Evolutionary conservation across 2,329 filamentous ascomycete genomes (phyloP).

Genomic region (Sporothrix luriei): DNA sequence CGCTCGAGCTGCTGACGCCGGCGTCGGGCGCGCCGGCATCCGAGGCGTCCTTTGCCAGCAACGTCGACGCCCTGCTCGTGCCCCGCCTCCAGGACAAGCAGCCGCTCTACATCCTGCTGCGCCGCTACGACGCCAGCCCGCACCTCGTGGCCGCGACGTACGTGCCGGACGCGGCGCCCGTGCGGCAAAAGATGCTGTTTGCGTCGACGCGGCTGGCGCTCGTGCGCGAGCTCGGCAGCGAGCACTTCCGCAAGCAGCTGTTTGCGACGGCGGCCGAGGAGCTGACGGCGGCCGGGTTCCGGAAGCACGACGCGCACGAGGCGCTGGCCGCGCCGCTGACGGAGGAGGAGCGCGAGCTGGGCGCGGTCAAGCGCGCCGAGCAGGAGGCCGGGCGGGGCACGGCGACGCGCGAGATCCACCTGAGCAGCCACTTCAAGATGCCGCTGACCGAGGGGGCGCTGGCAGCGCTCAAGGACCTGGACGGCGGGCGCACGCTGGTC

Average conservation of each 20-base stretch:
- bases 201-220: constrained; percentile 75
- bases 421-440: constrained; percentile 61
- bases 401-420: constrained; percentile 58
- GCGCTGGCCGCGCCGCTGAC: constrained; percentile 70
- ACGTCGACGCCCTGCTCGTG: constrained; percentile 62
- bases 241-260: constrained; percentile 75
- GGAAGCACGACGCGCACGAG: constrained; percentile 69
- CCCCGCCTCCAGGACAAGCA: constrained; percentile 66
- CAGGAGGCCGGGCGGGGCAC: constrained; percentile 73
- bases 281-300: constrained; percentile 69
- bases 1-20: constrained; percentile 58
- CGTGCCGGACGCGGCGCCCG: constrained; percentile 75
- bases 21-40: constrained; percentile 54
- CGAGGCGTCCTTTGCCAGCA: constrained; percentile 59
- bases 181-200: constrained; percentile 86
- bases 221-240: constrained; percentile 73
- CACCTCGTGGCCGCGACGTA: constrained; percentile 72
- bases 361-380: constrained; percentile 74
- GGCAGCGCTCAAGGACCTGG: constrained; percentile 63
- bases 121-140: constrained; percentile 62
- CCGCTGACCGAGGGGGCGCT: constrained; percentile 65
- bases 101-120: constrained; percentile 74
- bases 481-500: constrained; percentile 56
- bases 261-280: constrained; percentile 72
- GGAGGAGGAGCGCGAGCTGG: constrained; percentile 72